phyloP scores from a whole-genome alignment of 2,329 filamentous ascomycete genomes.

The Colletotrichum liriopes region DNA sequence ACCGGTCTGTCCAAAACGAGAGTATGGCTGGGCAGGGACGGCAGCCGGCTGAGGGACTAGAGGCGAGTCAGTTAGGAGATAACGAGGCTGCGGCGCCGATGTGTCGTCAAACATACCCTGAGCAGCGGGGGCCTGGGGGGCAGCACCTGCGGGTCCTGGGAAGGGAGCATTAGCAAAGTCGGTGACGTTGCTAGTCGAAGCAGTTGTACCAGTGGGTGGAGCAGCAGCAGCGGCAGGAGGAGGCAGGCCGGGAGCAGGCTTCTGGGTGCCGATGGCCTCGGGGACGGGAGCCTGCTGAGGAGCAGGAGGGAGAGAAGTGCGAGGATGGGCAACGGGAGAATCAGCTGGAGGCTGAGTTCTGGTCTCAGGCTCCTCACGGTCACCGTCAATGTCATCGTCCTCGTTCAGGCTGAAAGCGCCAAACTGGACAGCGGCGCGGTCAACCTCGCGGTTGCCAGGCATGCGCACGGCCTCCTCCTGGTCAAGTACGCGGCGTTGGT shows the following conservation, averaged over 20 bases:
- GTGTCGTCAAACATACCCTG: constrained; percentile 55
- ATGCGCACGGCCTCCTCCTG: constrained; percentile 99
- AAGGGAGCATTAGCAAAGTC: constrained; percentile 20
- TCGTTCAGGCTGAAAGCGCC: constrained; percentile 92
- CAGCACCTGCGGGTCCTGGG: constrained; percentile 48
- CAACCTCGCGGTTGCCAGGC: constrained; percentile 96
- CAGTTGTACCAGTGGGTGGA: constrained; percentile 52
- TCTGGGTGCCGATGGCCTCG: constrained; percentile 70
- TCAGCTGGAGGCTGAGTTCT: constrained; percentile 93
- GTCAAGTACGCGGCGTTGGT: constrained; percentile 89
- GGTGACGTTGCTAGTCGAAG: constrained; percentile 44
- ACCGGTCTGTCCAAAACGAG: constrained; percentile 76
- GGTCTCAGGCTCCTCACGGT: constrained; percentile 95
- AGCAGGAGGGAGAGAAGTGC: constrained; percentile 87
- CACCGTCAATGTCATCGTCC: constrained; percentile 92
- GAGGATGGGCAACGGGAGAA: constrained; percentile 88
- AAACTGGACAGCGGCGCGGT: constrained; percentile 94
- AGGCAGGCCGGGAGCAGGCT: constrained; percentile 62
- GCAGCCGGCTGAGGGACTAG: constrained; percentile 63
- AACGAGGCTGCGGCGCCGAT: constrained; percentile 48
- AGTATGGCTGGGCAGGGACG: constrained; percentile 76
- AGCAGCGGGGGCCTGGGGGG: constrained; percentile 46
- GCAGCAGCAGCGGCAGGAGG: constrained; percentile 59
- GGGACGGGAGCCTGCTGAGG: constrained; percentile 68
- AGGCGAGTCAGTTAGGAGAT: not conserved